Conservation (phyloP, 768 basidiomycete genomes). For the Vararia minispora region DNA sequence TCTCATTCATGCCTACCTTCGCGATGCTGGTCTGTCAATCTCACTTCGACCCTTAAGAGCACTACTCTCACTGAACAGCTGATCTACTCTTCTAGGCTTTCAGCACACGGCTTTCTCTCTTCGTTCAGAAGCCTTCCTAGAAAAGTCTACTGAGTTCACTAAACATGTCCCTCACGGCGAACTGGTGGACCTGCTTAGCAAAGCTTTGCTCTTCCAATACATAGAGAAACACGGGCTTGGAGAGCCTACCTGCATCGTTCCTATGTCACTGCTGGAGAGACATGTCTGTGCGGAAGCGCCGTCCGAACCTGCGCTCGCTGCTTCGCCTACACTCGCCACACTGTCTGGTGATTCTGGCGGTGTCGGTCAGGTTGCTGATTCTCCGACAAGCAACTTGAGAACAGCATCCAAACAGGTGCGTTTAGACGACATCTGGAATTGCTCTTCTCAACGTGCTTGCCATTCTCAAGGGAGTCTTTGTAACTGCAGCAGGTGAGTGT, state of each 20-base stretch:
- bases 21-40: constrained; percentile 55
- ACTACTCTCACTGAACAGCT: constrained; percentile 10
- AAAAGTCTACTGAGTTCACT: constrained; percentile 53
- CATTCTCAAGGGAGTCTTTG: too few species aligned
- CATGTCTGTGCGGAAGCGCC: too few species aligned
- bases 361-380: too few species aligned
- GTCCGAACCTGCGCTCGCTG: too few species aligned
- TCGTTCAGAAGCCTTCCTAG: constrained; percentile 61
- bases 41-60: neutral
- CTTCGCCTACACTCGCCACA: too few species aligned
- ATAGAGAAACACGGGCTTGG: constrained; percentile 76
- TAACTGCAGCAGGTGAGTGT: too few species aligned
- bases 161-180: constrained; percentile 80
- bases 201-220: constrained; percentile 71
- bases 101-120: constrained; percentile 76
- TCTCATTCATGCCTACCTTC: constrained; percentile 74
- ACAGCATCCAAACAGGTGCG: too few species aligned
- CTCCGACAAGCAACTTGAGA: too few species aligned
- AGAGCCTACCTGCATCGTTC: constrained; percentile 49
- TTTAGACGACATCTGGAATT: too few species aligned
- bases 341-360: too few species aligned
- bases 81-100: too few species aligned
- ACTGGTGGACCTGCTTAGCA: constrained; percentile 68
- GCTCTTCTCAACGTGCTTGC: too few species aligned
- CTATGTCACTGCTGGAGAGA: constrained; percentile 62